Evolutionary conservation across 768 basidiomycete species (phyloP).

Genomic region (Tulasnella calospora): DNA sequence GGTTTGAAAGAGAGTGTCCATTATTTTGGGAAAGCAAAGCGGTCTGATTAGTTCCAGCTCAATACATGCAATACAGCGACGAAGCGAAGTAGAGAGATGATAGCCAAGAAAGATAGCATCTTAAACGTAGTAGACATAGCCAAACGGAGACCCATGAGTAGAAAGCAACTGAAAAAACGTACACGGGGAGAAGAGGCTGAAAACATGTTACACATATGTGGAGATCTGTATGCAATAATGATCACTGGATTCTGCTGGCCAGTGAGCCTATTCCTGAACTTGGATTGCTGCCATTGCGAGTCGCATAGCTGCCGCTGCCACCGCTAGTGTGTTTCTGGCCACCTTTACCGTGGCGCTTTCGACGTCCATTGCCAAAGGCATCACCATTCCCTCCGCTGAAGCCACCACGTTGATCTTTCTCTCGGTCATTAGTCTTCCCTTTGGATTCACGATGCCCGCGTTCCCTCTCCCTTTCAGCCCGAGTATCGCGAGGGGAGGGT

Average conservation of each 20-base stretch:
- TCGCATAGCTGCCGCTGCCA: not conserved
- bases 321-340: not conserved
- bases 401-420: not conserved
- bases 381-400: not conserved
- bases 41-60: not conserved
- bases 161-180: not conserved
- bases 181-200: not conserved
- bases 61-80: not conserved
- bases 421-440: not conserved
- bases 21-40: not conserved
- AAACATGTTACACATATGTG: not conserved
- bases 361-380: not conserved
- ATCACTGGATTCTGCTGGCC: slow-evolving; percentile 17
- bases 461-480: slow-evolving; percentile 13
- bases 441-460: not conserved
- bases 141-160: not conserved
- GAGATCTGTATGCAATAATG: not conserved
- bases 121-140: slow-evolving; percentile 1
- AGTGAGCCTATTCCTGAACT: not conserved
- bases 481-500: not conserved
- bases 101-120: not conserved
- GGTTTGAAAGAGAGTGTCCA: not conserved
- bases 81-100: not conserved
- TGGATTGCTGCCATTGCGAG: not conserved
- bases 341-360: not conserved